Percentiles rank a stretch among this genome's conserved stretches.
phyloP scores from a whole-genome alignment of 345 rosid species.

The Salix caprea region DNA sequence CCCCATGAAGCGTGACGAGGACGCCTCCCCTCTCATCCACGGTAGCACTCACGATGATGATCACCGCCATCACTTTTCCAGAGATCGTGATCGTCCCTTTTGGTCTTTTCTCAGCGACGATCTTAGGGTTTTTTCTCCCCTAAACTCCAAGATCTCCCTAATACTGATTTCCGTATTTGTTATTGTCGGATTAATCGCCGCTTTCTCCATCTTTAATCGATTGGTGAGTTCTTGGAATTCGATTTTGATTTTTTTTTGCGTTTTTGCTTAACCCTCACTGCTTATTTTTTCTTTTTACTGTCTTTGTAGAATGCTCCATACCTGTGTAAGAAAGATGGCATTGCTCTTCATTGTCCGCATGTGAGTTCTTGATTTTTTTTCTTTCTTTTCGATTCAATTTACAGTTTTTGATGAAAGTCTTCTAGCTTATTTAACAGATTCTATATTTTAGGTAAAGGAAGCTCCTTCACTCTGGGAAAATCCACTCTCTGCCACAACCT shows the following conservation, averaged over 20 bases:
- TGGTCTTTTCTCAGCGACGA: slow-evolving; percentile 73
- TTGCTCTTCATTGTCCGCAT: slow-evolving; percentile 83
- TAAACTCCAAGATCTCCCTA: slow-evolving; percentile 50
- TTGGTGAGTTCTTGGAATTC: slow-evolving; percentile 45
- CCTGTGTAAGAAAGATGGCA: slow-evolving; percentile 92
- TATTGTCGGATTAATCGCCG: slow-evolving; percentile 61
- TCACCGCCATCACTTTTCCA: slow-evolving; percentile 32
- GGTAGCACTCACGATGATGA: slow-evolving; percentile 44
- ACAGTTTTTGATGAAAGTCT: background rate
- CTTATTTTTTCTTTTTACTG: background rate
- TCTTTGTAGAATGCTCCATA: slow-evolving; percentile 71
- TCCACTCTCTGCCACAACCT: slow-evolving; percentile 89
- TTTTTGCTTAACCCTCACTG: background rate
- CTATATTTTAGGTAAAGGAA: slow-evolving; percentile 65
- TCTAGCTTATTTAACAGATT: background rate
- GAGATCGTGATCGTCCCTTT: slow-evolving; percentile 85
- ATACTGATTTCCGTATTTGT: slow-evolving; percentile 42
- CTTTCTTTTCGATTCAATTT: background rate
- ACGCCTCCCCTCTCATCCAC: slow-evolving; percentile 67
- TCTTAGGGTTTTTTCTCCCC: slow-evolving; percentile 60
- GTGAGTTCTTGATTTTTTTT: slow-evolving; percentile 44
- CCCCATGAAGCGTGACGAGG: slow-evolving; percentile 84
- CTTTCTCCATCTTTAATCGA: slow-evolving; percentile 57
- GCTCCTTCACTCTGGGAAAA: slow-evolving; percentile 94
- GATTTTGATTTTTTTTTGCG: background rate